These are phyloP conservation scores for Clathrospora elynae DNA, from an alignment of 2,329 filamentous ascomycete species.

Conservation along the genomic window DNA sequence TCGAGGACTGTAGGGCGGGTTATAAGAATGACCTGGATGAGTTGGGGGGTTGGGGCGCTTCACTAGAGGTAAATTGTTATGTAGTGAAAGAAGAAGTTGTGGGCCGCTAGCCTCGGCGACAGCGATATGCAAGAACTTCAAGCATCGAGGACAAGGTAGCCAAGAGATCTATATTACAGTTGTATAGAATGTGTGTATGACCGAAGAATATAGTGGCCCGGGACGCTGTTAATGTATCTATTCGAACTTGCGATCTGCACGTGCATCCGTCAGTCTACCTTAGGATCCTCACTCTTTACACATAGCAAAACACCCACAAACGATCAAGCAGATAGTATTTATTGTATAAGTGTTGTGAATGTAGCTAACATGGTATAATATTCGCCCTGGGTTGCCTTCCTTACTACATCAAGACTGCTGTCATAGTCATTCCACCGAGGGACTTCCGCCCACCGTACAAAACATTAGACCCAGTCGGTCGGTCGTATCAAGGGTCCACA, in stretches of 20 bases:
- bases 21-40: not conserved
- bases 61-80: not conserved
- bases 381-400: not conserved
- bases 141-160: not conserved
- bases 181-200: not conserved
- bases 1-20: not conserved
- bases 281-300: not conserved
- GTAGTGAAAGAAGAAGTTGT: not conserved
- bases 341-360: not conserved
- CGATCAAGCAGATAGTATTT: not conserved
- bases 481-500: slow-evolving; percentile 27
- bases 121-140: not conserved
- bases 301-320: not conserved
- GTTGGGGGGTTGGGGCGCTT: not conserved
- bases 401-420: slow-evolving; percentile 9
- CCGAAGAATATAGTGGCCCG: not conserved
- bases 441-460: slow-evolving; percentile 23
- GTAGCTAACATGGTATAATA: slow-evolving; percentile 9
- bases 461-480: slow-evolving; percentile 40
- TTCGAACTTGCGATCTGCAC: not conserved
- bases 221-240: not conserved
- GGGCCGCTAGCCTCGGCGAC: not conserved
- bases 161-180: not conserved
- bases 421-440: slow-evolving; percentile 11
- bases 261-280: not conserved